Evolutionary conservation across 192 early-diverging fungal species (phyloP).

Genomic region (Rhizophagus sp.): DNA sequence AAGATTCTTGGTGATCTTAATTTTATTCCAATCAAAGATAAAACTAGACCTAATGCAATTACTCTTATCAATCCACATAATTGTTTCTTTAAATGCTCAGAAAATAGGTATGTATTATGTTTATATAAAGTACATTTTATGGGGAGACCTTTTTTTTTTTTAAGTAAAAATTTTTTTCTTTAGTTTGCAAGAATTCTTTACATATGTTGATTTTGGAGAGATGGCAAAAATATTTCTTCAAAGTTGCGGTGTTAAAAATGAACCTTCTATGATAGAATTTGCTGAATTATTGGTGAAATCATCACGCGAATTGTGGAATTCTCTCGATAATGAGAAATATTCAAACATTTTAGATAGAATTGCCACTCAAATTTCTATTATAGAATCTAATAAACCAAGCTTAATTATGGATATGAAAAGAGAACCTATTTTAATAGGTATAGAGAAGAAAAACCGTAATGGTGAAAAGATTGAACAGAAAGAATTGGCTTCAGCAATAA

Average conservation of each 20-base stretch:
- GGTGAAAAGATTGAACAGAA: conserved; percentile 66
- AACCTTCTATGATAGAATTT: conserved; percentile 75
- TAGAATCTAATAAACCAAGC: conserved; percentile 33
- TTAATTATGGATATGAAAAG: conserved; percentile 62
- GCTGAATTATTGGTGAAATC: conserved; percentile 62
- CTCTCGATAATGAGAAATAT: conserved; percentile 62
- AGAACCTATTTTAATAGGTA: conserved; percentile 65
- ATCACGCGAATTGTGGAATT: conserved; percentile 59
- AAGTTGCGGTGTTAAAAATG: conserved; percentile 81
- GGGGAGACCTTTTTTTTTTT: not conserved
- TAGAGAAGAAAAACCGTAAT: conserved; percentile 73
- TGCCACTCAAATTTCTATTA: conserved; percentile 62
- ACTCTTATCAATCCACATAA: not conserved
- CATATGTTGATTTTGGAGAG: conserved; percentile 70
- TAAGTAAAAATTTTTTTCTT: conserved; percentile 27
- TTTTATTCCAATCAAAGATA: conserved; percentile 64
- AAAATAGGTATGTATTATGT: not conserved
- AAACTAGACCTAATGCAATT: not conserved
- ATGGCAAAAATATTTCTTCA: conserved; percentile 76
- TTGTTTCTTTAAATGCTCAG: not conserved
- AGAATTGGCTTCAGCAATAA: conserved; percentile 62
- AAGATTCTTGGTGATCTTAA: conserved; percentile 41
- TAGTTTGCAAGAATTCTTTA: conserved; percentile 53
- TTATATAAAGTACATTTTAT: not conserved
- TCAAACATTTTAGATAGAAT: conserved; percentile 65